Evolutionary conservation across 1,284 basidiomycete genomes (phyloP), one percentile per base, ranked within the genome.

Genomic region (Butyriboletus appendiculatus): DNA sequence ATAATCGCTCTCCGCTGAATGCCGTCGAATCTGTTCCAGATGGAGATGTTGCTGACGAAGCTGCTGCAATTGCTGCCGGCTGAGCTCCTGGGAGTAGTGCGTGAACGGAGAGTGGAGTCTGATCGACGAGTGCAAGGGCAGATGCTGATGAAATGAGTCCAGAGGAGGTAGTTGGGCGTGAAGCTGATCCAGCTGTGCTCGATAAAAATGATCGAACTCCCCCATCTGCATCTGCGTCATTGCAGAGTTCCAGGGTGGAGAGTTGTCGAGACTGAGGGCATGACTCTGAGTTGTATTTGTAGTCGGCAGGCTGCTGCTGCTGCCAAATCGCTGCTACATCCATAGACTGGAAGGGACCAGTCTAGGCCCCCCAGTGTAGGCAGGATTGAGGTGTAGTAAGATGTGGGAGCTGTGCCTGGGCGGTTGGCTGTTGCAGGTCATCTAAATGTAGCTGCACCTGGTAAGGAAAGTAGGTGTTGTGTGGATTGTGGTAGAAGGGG

Each of bases 191-290:
- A 59, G 59, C 22, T 59, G 57, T 43, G 59, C 41, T 60, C 42
- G 65, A 59, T 75, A 74, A 49, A 70, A 74, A 69, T 64, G 74
- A 58, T 74, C 72, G 72, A 67, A 68, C 32, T 65, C 66, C 64
- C 44, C 64, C 61, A 69, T 70, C 66, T 62, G 65, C 64, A 67
- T 70, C 70, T 64, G 74, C 66, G 75, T 86, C 84, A 79, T 90
- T 89, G 81, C 85, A 88, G 78, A 91, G 85, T 64, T 91, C 88
- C 88, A 91, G 82, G 79, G 91, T 84, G 71, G 85, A 81, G 80
- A 91, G 84, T 57, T 88, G 75, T 63, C 88, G 80, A 75, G 84
- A 87, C 64, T 86, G 82, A 59, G 88, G 88, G 64, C 87, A 76
- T 65, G 85, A 87, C 58, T 88, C 85, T 61, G 76, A 66, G 39